Percentiles rank a stretch among this genome's conserved stretches.
These are phyloP conservation scores for Colletotrichum echinochloae DNA, from an alignment of 2,329 filamentous ascomycete genomes.

Conservation along the genomic window DNA sequence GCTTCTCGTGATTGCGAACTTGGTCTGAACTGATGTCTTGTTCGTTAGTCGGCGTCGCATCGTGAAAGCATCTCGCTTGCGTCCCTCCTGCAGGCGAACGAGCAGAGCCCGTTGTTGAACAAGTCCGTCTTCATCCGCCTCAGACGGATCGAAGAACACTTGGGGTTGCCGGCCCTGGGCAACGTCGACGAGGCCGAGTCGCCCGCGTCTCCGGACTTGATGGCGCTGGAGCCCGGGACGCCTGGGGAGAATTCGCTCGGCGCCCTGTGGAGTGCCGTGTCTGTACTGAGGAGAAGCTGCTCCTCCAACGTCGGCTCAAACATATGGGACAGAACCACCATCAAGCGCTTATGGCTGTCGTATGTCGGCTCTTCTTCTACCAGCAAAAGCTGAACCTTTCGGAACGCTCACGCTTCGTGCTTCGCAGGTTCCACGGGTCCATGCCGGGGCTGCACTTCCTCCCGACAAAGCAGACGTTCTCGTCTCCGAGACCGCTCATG, in stretches of 20 bases:
- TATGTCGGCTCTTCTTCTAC: slow-evolving; percentile 32
- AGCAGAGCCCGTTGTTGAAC: slow-evolving; percentile 37
- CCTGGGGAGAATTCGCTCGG: slow-evolving; percentile 37
- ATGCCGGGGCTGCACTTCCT: slow-evolving; percentile 60
- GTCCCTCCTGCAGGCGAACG: slow-evolving; percentile 37
- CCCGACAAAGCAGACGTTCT: slow-evolving; percentile 56
- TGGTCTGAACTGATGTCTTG: slow-evolving; percentile 16
- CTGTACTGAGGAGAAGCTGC: slow-evolving; percentile 46
- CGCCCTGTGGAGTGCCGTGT: slow-evolving; percentile 48
- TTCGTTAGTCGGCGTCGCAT: slow-evolving; percentile 36
- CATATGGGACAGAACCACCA: slow-evolving; percentile 49
- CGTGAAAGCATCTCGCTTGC: slow-evolving; percentile 38
- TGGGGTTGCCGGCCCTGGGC: slow-evolving; percentile 43
- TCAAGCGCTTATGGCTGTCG: slow-evolving; percentile 52
- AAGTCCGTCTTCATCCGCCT: slow-evolving; percentile 43
- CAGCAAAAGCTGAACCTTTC: background rate
- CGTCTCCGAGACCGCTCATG: slow-evolving; percentile 55
- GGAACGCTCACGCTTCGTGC: background rate
- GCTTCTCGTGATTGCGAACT: background rate
- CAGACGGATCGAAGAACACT: slow-evolving; percentile 45
- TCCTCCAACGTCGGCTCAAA: slow-evolving; percentile 43
- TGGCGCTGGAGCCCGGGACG: slow-evolving; percentile 11
- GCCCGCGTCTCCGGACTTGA: background rate
- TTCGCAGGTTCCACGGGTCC: slow-evolving; percentile 55
- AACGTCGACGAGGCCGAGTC: slow-evolving; percentile 39